These are phyloP conservation scores for Goniomonas avonlea DNA, from an alignment of 78 protist species.

Conservation along the genomic window DNA sequence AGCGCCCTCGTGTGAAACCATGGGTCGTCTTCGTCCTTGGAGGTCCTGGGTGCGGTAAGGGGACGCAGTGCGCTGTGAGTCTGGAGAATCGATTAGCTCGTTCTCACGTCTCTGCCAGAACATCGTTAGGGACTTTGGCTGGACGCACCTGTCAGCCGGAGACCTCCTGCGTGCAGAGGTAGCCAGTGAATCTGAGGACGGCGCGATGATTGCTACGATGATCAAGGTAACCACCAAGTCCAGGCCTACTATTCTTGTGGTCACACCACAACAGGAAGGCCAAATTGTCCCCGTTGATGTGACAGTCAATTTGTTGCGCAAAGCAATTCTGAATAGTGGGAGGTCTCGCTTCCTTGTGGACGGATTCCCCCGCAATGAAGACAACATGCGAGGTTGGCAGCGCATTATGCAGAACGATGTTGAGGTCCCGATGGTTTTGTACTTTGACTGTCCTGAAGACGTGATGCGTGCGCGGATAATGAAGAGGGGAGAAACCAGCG, in stretches of 20 bases:
- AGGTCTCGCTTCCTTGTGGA: conserved; percentile 53
- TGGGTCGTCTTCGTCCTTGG: conserved; percentile 45
- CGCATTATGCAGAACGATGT: no score
- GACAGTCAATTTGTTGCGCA: conserved; percentile 60
- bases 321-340: conserved; percentile 33
- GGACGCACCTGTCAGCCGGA: conserved; percentile 75
- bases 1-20: no score
- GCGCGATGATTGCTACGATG: conserved; percentile 28
- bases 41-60: conserved; percentile 51
- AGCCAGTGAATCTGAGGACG: conserved; percentile 40
- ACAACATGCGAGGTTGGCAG: no score
- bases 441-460: conserved; percentile 29
- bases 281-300: conserved; percentile 61
- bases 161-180: conserved; percentile 76
- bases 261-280: no score
- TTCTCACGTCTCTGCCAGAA: no score
- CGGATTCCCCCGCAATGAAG: conserved; percentile 81
- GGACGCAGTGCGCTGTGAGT: conserved; percentile 75
- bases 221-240: no score
- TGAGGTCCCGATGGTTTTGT: no score
- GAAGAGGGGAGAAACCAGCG: conserved; percentile 42
- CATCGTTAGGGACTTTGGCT: conserved; percentile 51
- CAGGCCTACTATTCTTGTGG: no score
- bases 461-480: conserved; percentile 20
- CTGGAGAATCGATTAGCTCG: no score